These are phyloP conservation scores for Brasenia schreberi DNA, from an alignment of 164 flowering plant species.

Conservation along the genomic window DNA sequence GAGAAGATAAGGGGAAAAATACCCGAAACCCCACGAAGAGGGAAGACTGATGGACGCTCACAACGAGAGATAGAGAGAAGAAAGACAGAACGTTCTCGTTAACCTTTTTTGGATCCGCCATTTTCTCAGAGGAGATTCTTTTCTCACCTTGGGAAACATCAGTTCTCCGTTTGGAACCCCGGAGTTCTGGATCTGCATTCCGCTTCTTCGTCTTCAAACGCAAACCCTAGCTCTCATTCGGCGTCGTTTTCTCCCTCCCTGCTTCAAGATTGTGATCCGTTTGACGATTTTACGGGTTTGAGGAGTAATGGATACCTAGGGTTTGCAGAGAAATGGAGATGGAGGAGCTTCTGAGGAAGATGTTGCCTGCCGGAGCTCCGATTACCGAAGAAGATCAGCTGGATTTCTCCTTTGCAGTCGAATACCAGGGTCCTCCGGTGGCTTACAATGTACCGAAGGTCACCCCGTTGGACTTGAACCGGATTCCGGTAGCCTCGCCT, in stretches of 20 bases:
- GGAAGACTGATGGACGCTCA: too few relatives aligned
- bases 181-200: not conserved
- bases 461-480: slow-evolving; percentile 43
- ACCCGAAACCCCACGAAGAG: too few relatives aligned
- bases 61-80: not conserved
- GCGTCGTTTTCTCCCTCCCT: not conserved
- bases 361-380: slow-evolving; percentile 24
- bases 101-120: not conserved
- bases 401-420: slow-evolving; percentile 66
- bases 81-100: not conserved
- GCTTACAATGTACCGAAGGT: slow-evolving; percentile 38
- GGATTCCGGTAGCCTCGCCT: slow-evolving; percentile 45
- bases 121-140: not conserved
- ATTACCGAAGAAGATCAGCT: slow-evolving; percentile 17
- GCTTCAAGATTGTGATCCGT: not conserved
- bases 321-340: slow-evolving; percentile 12
- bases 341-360: slow-evolving; percentile 35
- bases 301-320: not conserved
- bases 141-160: not conserved
- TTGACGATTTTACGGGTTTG: not conserved
- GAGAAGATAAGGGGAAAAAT: too few relatives aligned
- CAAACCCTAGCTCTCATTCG: not conserved
- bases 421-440: slow-evolving; percentile 67
- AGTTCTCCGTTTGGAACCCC: not conserved
- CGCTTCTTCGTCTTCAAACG: not conserved